Evolutionary conservation across 2,329 filamentous ascomycete genomes (phyloP), one percentile per base, ranked within the genome.

Genomic region (Colletotrichum eleusines): DNA sequence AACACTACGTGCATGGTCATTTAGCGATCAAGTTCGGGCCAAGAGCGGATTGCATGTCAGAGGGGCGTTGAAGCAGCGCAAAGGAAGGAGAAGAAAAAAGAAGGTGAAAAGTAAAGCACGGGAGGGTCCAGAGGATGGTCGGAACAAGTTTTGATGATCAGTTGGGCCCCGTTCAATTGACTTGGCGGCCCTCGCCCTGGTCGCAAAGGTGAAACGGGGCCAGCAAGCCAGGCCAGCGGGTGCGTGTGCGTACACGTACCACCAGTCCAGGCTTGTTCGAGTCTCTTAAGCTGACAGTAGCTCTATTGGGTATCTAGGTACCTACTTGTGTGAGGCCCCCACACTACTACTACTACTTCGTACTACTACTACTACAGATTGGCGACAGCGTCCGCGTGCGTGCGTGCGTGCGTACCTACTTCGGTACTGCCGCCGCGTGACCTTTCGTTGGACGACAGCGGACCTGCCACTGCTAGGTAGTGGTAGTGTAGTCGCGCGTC

Each of bases 121-220:
- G 9, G 31, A 28, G 35, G 28, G 26, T 20, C 9, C 46, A n/a
- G 33, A 31, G 44, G 46, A 62, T 14, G 59, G 5, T 48, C 40
- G 66, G 63, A 70, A 67, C 55, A 67, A 70, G 63, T 70, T 70
- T 70, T 42, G 67, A 50, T 70, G 63, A 66, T 70, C 63, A 61
- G 33, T 51, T 42, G 62, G 67, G 28, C 16, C 28, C 57, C 48
- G 62, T 44, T 58, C 64, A 71, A 63, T 71, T 44, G 68, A 59
- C 64, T 63, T 53, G 31, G 58, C 42, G 50, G 57, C 57, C 50
- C 57, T 61, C 11, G 57, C 58, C 62, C 68, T 63, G 61, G 68
- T 71, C 63, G 50, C 68, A 62, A 4, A 71, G 46, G 68, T 71
- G 68, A 71, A 71, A 71, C 68, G 16, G 58, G 58, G 35, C 57